Conservation (phyloP, 2,329 filamentous ascomycete species). For the Claviceps citrina region DNA sequence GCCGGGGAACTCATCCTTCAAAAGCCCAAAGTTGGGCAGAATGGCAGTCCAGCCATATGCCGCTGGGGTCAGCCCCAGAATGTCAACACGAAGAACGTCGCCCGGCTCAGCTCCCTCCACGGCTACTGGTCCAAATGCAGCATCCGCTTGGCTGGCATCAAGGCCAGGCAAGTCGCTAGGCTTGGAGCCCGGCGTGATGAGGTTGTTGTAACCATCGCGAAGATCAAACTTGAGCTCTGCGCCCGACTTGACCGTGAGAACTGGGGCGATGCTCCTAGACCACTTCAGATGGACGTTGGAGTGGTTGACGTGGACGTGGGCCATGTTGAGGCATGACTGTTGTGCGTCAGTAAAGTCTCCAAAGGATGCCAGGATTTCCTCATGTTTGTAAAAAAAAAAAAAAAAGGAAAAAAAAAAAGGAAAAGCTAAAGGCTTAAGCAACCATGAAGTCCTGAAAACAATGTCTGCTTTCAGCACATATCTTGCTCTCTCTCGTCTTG, state of each 20-base stretch:
- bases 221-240: constrained; percentile 32
- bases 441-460: too few species aligned
- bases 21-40: constrained; percentile 33
- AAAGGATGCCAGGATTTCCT: not conserved
- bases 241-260: constrained; percentile 31
- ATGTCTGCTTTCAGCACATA: too few species aligned
- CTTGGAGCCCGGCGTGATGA: constrained; percentile 28
- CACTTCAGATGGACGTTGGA: constrained; percentile 30
- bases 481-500: not conserved
- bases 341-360: not conserved
- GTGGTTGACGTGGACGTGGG: constrained; percentile 12
- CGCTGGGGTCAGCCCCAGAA: constrained; percentile 28
- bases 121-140: constrained; percentile 35
- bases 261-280: constrained; percentile 30
- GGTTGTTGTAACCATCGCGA: constrained; percentile 34
- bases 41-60: constrained; percentile 39
- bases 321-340: constrained; percentile 3
- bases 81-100: constrained; percentile 35
- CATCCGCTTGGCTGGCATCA: constrained; percentile 27
- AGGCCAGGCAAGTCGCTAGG: constrained; percentile 24
- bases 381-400: too few species aligned
- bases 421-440: too few species aligned
- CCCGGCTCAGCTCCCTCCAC: constrained; percentile 33
- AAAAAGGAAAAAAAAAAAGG: too few species aligned
- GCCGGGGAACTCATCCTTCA: constrained; percentile 32